These are phyloP conservation scores for Emericellopsis cladophorae DNA, from an alignment of 2,329 filamentous ascomycete species.

Conservation along the genomic window DNA sequence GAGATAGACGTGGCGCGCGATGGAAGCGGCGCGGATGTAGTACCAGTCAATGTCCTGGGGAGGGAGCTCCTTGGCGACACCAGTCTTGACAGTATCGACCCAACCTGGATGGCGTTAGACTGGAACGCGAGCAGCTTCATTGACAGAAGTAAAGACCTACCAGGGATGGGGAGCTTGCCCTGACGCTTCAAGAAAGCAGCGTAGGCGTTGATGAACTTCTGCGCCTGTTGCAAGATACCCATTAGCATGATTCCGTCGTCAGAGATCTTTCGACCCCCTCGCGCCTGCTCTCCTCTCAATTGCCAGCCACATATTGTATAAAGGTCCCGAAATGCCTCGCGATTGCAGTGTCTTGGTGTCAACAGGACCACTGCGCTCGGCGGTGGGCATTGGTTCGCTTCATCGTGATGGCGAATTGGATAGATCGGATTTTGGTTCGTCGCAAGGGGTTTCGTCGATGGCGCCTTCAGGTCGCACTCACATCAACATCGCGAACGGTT, in stretches of 20 bases:
- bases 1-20: conserved; percentile 98
- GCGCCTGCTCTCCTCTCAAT: conserved; percentile 44
- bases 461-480: conserved; percentile 34
- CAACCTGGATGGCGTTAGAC: conserved; percentile 48
- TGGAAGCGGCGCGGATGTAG: conserved; percentile 79
- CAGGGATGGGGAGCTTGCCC: conserved; percentile 83
- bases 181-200: conserved; percentile 86
- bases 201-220: conserved; percentile 82
- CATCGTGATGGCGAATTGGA: background rate
- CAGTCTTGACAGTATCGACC: conserved; percentile 99
- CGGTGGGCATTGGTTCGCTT: background rate
- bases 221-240: conserved; percentile 49
- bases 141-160: conserved; percentile 39
- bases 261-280: conserved; percentile 63
- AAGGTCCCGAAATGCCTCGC: too few relatives aligned
- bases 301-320: background rate
- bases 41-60: conserved; percentile 98
- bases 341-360: too few relatives aligned
- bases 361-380: background rate
- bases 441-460: background rate
- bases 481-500: conserved; percentile 76
- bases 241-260: conserved; percentile 65
- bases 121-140: background rate
- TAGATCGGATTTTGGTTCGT: background rate
- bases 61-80: conserved; percentile 89